Base-by-base conservation (phyloP, 192 early-diverging fungal genomes). In the Linnemannia elongata region DNA sequence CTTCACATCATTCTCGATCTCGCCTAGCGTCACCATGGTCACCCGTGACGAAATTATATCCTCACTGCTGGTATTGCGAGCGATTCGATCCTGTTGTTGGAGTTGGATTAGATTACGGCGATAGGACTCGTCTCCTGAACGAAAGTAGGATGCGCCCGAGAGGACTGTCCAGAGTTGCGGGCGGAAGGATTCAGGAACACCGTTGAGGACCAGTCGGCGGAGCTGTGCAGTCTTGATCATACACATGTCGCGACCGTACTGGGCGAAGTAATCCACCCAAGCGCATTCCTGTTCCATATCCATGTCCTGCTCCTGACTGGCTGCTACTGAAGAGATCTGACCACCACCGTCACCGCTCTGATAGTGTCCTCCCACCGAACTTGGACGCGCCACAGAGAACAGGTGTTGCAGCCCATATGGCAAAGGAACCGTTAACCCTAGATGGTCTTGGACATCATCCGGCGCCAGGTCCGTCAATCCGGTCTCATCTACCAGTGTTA, bases 131-230 rank as follows among this genome's bases (percentile, higher is more conserved):
- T 77, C 71, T 10, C 75, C 78, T 0, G 75, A 77, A 41, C 75
- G 79, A 39, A 81, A 45, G 39, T 86, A 86, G 22, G 78, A 54
- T 7, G 78, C 84, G 18, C 84, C 84, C 1, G 84, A 86, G 36
- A 86, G 79, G 41, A 81, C 57, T 75, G 80, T 86, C 84, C 84
- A 86, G 2, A 86, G 70, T 39, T 86, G 84, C 0, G 84, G 84
- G n/a, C 84, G 74, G 45, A 86, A 86, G 1, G 75, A 54, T 33
- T 81, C 84, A 3, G 84, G 24, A 36, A 86, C 45, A 4, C 84
- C 84, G 3, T 69, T 24, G 9, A 73, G 22, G 18, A 86, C 47
- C 30, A 86, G 63, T 10, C 69, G 17, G 24, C 68, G 74, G 0
- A 86, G 75, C 15, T 66, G 57, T 55, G 55, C 73, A 17, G 84